Evolutionary conservation across 805 yeast genomes (phyloP), one percentile per base, ranked within the genome.

Genomic region (Saturnispora galanensis): DNA sequence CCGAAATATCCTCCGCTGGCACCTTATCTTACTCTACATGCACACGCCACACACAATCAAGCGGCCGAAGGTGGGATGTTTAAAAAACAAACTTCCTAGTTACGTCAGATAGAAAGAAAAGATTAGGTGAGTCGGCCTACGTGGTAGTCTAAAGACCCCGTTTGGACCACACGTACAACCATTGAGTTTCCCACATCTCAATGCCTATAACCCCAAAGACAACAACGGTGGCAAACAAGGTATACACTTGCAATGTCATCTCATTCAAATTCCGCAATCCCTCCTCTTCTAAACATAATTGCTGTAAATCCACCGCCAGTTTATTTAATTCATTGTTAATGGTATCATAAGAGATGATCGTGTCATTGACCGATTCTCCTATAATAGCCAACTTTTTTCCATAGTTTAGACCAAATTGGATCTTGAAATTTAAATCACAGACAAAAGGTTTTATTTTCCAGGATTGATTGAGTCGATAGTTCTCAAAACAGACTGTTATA

Each of bases 401-500:
- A 18, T 18, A 4, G 26, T 21, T 21, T 21, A 21, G 8, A 21
- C 8, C 26, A 21, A 21, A 21, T 21, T 21, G 26, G 8, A 21
- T 21, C 26, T 21, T 21, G 26, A 21, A 21, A 21, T 21, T 21
- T 21, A 21, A 21, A 21, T 21, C 26, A 21, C 5, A 54, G 54
- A 34, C 54, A 52, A 13, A 55, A 46, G 56, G 55, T 15, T 33
- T 35, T 1, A 56, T 45, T 39, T 45, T 57, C 64, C 64, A 60
- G 2, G 64, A 59, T 38, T 52, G 53, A 45, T 62, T 62, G 31
- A 52, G 35, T 42, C 53, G 55, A 13, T 51, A 38, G 37, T 57
- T 62, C 39, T 62, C 66, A 42, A 61, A 61, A 42, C 66, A 62
- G 17, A 62, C 36, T 45, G 58, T 63, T 15, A 60, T 35, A 40